Evolutionary conservation across 2,329 filamentous ascomycete genomes (phyloP).

Genomic region (Rhytidhysteron rufulum): DNA sequence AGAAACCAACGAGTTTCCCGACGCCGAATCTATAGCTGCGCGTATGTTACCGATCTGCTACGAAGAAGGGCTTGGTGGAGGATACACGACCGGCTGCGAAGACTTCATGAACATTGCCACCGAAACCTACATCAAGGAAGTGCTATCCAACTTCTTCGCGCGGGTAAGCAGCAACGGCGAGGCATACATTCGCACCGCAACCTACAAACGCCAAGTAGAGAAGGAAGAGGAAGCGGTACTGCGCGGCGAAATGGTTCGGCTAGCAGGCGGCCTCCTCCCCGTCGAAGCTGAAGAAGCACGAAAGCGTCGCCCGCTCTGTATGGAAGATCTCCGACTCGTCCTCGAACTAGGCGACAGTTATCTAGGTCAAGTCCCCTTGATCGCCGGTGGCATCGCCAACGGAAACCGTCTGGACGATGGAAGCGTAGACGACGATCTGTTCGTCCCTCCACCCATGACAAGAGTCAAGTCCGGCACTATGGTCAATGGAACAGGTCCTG

Average conservation of each 20-base stretch:
- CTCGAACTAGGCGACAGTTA: constrained; percentile 72
- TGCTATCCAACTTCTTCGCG: constrained; percentile 52
- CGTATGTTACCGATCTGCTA: constrained; percentile 65
- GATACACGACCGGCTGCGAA: constrained; percentile 51
- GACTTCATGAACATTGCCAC: constrained; percentile 59
- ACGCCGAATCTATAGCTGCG: constrained; percentile 52
- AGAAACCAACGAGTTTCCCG: constrained; percentile 62
- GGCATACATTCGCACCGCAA: constrained; percentile 66
- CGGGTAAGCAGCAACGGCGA: constrained; percentile 55
- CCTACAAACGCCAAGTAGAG: constrained; percentile 70
- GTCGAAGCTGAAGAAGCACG: constrained; percentile 74
- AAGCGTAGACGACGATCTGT: constrained; percentile 6
- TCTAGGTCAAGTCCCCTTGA: constrained; percentile 71
- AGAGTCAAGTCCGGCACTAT: constrained; percentile 15
- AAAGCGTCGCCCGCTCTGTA: constrained; percentile 67
- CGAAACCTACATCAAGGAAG: constrained; percentile 61
- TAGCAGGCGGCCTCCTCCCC: constrained; percentile 74
- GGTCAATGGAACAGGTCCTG: constrained; percentile 3
- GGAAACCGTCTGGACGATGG: constrained; percentile 55
- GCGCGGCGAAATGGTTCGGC: constrained; percentile 69
- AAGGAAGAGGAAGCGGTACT: constrained; percentile 70
- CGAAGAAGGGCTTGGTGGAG: constrained; percentile 57
- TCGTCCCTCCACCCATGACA: neutral
- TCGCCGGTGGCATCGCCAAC: constrained; percentile 64
- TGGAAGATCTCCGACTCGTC: constrained; percentile 74